Evolutionary conservation across 345 rosid genomes (phyloP), one percentile per base, ranked within the genome.

Genomic region (Iberis pinnata): DNA sequence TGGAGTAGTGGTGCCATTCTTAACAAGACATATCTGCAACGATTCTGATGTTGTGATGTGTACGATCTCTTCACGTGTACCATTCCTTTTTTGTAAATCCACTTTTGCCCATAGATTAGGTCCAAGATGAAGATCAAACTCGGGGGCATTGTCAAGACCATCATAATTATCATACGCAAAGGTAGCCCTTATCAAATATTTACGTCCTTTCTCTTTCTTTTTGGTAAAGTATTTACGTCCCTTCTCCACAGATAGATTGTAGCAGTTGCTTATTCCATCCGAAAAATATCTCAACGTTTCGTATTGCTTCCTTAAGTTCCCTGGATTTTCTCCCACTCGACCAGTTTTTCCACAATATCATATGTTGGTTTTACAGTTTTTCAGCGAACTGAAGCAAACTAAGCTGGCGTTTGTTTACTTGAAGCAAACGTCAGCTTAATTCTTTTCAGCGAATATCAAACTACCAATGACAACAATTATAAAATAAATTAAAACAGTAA

Each of bases 91-190:
- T 26, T 14, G 14, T 2, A 74, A 14, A 18, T 20, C 51, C 14
- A 76, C 47, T 0, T 70, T 60, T 3, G 0, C 49, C 85, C 80
- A 80, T 2, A 8, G 49, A 33, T 80, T 74, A n/a, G 73, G 68
- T 16, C 80, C 84, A 0, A 78, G 24, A 48, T 70, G 14, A 9
- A 78, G 18, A 33, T 76, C 80, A 8, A 79, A 79, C 8, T 1
- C 2, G 2, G 73, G 79, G 1, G 10, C 0, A n/a, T 24, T 6
- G 20, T 60, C 31, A 18, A 3, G 44, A 10, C 18, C 61, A 37
- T 79, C 84, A 8, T 79, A 76, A 9, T 74, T 76, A 26, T 80
- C 84, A 24, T 73, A 73, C 37, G 50, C 1, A 38, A 75, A 73
- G 36, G 2, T 0, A 3, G 63, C 76, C 17, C 60, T 39, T 22